A percentile compares a stretch with the other conserved stretches of the same genome.
phyloP scores from a whole-genome alignment of 257 asterid species.

The Vinca minor region DNA sequence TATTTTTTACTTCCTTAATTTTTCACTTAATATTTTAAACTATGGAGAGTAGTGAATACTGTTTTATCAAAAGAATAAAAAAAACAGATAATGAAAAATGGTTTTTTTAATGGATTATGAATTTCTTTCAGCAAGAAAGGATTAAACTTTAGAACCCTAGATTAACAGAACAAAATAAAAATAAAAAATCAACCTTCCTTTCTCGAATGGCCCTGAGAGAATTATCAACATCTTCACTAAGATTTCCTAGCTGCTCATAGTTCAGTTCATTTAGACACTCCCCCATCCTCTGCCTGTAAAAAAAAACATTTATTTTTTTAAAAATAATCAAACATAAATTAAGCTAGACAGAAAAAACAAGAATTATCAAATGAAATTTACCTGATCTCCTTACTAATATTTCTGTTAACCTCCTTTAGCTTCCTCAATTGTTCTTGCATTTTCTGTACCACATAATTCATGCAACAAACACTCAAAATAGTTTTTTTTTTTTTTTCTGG shows the following conservation, averaged over 20 bases:
- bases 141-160: neutral
- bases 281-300: constrained; percentile 40
- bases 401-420: constrained; percentile 68
- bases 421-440: constrained; percentile 90
- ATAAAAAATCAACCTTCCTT: constrained; percentile 33
- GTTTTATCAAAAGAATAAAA: neutral
- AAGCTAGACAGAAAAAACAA: too few relatives aligned
- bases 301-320: neutral
- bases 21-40: too few relatives aligned
- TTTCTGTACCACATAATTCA: constrained; percentile 31
- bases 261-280: constrained; percentile 33
- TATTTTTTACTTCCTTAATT: too few relatives aligned
- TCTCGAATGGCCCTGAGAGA: constrained; percentile 34
- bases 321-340: neutral
- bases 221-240: constrained; percentile 33
- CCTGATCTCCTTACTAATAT: constrained; percentile 78
- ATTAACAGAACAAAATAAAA: neutral
- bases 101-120: neutral
- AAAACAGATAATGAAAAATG: neutral
- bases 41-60: too few relatives aligned
- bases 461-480: neutral
- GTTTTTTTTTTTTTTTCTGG: neutral
- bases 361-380: constrained; percentile 4
- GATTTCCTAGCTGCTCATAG: constrained; percentile 26
- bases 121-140: neutral